Base-by-base conservation (phyloP, 108 stramenopile species). In the Asterionellopsis glacialis region DNA sequence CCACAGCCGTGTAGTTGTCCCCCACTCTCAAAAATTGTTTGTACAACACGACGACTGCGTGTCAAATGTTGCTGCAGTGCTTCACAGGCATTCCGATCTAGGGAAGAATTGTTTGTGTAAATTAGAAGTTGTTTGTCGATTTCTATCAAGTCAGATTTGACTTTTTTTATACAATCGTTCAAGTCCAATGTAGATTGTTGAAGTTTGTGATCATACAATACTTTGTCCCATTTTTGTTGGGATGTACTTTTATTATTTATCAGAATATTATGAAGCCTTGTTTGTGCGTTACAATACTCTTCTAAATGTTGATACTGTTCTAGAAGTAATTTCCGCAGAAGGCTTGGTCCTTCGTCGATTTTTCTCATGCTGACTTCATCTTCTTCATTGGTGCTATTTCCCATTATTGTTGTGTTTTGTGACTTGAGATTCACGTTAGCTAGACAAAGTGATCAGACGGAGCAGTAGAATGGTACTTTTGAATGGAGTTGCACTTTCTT, bases 261-360 rank as follows among this genome's bases (percentile, higher is more conserved):
- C 2, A 38, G 23, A 16, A 61, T 55, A 40, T 69, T 68, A 9
- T 64, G 38, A 9, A 75, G 57, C 15, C 26, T 33, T 15, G 57
- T 65, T 64, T 75, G 74, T 18, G 64, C 33, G 41, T 75, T 68
- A 24, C 68, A 68, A 45, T 57, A 75, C 19, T 55, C 63, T 54
- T 75, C 68, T 14, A 65, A 41, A n/a, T 27, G 10, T 11, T 13
- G 39, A 51, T 63, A 75, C 43, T 75, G 74, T 14, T 53, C 50
- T 18, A 67, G 59, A 22, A 67, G 38, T 13, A 70, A 38, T 3
- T 64, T 47, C 33, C 7, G 33, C 33, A 33, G 7, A 7, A 33
- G 7, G 2, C 7, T 7, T 33, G 7, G 5, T 33, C 33, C 33
- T 33, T 7, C 33, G 33, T 33, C 33, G 5, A 33, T 7, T 7